Evolutionary conservation across 2,329 filamentous ascomycete species (phyloP), one percentile per base, ranked within the genome.

Genomic region (Byssoonygena ceratinophila): DNA sequence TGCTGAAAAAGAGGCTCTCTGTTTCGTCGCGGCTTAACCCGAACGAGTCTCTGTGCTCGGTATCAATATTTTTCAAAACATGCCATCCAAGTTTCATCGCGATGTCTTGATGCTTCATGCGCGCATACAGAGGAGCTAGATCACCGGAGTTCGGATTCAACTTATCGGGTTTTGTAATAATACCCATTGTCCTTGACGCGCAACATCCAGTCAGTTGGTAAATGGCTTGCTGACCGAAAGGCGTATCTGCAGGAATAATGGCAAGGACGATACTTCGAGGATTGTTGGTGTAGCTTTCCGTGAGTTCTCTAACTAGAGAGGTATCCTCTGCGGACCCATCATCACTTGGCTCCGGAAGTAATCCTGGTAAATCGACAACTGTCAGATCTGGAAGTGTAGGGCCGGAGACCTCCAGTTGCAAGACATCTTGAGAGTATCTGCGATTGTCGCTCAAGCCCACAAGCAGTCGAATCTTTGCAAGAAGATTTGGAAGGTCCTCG

Each of bases 341-440:
- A 27, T 72, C 69, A 55, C 76, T 79, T 58, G 73, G 73, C 7
- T 78, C 75, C 29, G 73, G 70, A 25, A 81, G 76, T 1, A 83
- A 66, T 1, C 80, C 79, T 0, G 80, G 80, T 31, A 83, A 68
- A 63, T 83, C 80, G 6, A 83, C 78, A 1, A 83, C 70, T 0
- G 78, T 83, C 40, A 83, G 64, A 14, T 82, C 71, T 1, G 78
- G 78, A 68, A 78, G 75, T 9, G 79, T 74, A 0, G 79, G 79
- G 0, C 80, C 79, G 9, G 71, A 73, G 60, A 81, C 75, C 58
- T 83, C 79, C 0, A 83, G 73, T 0, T 79, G 74, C 4, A 82
- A 71, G 20, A 81, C 74, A 70, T 77, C 64, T 66, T 75, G 57
- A 16, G 55, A 60, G 37, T 61, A 57, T 56, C 60, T 52, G 9